Base-by-base conservation (phyloP, 257 asterid genomes). In the Lavandula angustifolia region DNA sequence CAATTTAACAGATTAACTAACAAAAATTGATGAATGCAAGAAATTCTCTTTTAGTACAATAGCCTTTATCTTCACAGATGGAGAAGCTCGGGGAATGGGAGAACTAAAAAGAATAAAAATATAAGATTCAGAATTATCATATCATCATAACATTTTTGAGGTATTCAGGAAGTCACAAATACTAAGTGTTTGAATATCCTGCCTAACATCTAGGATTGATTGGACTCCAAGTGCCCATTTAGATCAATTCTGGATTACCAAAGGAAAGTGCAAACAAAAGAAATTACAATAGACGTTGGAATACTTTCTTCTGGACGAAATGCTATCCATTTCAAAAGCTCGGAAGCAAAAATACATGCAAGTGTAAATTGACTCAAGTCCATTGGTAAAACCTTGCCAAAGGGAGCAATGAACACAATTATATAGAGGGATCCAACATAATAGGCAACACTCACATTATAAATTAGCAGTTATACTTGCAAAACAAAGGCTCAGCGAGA, bases 381-480 rank as follows among this genome's bases (percentile, higher is more conserved):
- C 14, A 46, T 27, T 7, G 37, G 67, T 34, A 67, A 53, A 62
- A 29, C 54, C 50, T 44, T 9, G 5, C 9, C 40, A 42, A 27
- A 71, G 27, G 41, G 27, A 41, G 34, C 50, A 55, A 35, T 29
- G 58, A 38, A 12, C 44, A 60, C 59, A 66, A 14, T 41, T 47
- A 11, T 46, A 60, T 44, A 40, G 33, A 17, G 48, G n/a, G 29
- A 10, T 34, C 40, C 38, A 11, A 54, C 16, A 49, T 27, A 7
- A n/a, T 17, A 33, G 13, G 55, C 47, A 4, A 40, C n/a, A 4
- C 49, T 31, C 29, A 9, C 70, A 56, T 16, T 40, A 41, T 12
- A 17, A 17, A 48, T 31, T 29, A 37, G 8, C 54, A 56, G 29
- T 6, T 5, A 58, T 51, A 33, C 50, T 12, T 35, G 31, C 7